Evolutionary conservation across 2,329 filamentous ascomycete genomes (phyloP).

Genomic region (Rutstroemia sp.): DNA sequence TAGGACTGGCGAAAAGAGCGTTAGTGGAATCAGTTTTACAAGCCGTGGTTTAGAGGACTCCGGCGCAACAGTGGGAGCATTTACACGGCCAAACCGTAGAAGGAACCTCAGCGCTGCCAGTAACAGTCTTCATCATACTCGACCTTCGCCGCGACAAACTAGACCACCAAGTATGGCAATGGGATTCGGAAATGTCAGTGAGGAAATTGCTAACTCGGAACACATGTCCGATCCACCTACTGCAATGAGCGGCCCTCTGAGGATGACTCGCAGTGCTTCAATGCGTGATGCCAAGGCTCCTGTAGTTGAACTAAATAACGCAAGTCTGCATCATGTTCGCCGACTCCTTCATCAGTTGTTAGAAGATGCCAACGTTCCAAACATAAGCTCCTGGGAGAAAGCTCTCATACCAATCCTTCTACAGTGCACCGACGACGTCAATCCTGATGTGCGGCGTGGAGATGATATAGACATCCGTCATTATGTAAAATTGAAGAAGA

Average conservation of each 20-base stretch:
- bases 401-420: conserved; percentile 85
- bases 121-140: conserved; percentile 56
- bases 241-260: conserved; percentile 30
- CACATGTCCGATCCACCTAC: conserved; percentile 16
- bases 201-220: conserved; percentile 20
- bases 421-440: conserved; percentile 87
- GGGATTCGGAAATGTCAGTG: conserved; percentile 31
- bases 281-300: conserved; percentile 68
- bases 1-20: conserved; percentile 67
- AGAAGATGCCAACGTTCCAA: conserved; percentile 65
- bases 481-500: conserved; percentile 96
- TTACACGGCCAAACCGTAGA: conserved; percentile 56
- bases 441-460: conserved; percentile 81
- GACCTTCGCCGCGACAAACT: conserved; percentile 60
- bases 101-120: conserved; percentile 83
- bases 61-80: conserved; percentile 49
- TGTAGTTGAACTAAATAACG: conserved; percentile 76
- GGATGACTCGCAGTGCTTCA: conserved; percentile 70
- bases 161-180: conserved; percentile 28
- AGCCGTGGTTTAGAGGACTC: conserved; percentile 60
- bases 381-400: conserved; percentile 75
- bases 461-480: conserved; percentile 97
- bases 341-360: conserved; percentile 79
- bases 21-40: conserved; percentile 61
- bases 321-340: conserved; percentile 82